phyloP scores from a whole-genome alignment of 139 green algal genomes.

The Tetraselmis chui region DNA sequence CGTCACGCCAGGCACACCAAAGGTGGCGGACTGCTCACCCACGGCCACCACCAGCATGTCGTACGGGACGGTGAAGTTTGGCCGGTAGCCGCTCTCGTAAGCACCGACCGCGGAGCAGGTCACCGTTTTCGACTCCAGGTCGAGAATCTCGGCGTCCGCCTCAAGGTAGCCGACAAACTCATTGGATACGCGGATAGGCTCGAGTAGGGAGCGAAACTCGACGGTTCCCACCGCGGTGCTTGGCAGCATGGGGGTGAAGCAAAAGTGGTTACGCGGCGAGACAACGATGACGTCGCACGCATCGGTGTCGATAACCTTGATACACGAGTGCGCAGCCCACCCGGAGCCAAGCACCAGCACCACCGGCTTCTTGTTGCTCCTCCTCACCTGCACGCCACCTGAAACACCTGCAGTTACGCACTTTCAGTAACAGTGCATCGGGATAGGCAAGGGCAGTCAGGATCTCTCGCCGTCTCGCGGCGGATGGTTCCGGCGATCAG shows the following conservation, averaged over 20 bases:
- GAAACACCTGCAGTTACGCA: no score
- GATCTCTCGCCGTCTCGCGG: no score
- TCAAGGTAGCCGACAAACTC: conserved; percentile 52
- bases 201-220: conserved; percentile 52
- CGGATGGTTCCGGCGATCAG: no score
- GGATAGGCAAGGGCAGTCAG: no score
- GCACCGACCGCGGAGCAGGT: conserved; percentile 30
- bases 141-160: conserved; percentile 35
- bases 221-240: conserved; percentile 54
- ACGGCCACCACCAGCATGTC: conserved; percentile 68
- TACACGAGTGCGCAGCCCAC: conserved; percentile 40
- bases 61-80: conserved; percentile 52
- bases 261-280: conserved; percentile 57
- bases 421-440: no score
- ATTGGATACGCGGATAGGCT: conserved; percentile 60
- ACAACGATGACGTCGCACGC: conserved; percentile 56
- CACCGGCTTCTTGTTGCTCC: conserved; percentile 21
- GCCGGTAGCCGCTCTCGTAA: conserved; percentile 24
- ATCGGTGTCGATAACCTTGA: conserved; percentile 61
- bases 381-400: no score
- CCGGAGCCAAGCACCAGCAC: conserved; percentile 45
- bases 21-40: conserved; percentile 69
- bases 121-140: conserved; percentile 33
- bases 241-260: conserved; percentile 49
- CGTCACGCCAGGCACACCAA: conserved; percentile 61